Conservation (phyloP, 2,329 filamentous ascomycete species). For the Sphaerulina vaccinii region DNA sequence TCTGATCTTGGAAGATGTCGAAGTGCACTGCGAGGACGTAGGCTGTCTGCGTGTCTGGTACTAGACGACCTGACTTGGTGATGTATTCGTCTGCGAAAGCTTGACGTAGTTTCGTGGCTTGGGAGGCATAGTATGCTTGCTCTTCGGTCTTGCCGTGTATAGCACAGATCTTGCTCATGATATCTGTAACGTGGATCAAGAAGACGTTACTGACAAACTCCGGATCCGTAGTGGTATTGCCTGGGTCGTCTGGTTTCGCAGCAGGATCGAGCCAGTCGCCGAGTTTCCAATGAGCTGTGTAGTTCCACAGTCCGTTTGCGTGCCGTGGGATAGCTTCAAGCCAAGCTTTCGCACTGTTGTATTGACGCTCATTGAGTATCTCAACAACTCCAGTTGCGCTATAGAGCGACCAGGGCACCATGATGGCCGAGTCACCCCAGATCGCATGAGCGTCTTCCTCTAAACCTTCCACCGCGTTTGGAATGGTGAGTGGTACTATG, state of each 20-base stretch:
- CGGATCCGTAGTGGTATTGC: conserved; percentile 15
- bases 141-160: not conserved
- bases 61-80: conserved; percentile 31
- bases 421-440: conserved; percentile 43
- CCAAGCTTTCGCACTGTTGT: conserved; percentile 40
- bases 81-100: conserved; percentile 37
- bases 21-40: conserved; percentile 33
- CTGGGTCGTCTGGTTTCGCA: conserved; percentile 39
- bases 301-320: conserved; percentile 40
- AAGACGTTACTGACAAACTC: conserved; percentile 8
- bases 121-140: conserved; percentile 28
- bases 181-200: not conserved
- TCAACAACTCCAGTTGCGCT: conserved; percentile 36
- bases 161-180: not conserved
- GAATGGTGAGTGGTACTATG: conserved; percentile 27
- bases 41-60: conserved; percentile 38
- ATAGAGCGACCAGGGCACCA: conserved; percentile 41
- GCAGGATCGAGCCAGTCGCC: conserved; percentile 46
- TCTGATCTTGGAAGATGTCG: conserved; percentile 24
- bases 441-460: conserved; percentile 33
- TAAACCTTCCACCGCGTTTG: conserved; percentile 14
- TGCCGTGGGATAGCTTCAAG: conserved; percentile 37
- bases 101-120: conserved; percentile 30
- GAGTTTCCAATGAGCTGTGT: conserved; percentile 35
- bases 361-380: conserved; percentile 40